These are phyloP conservation scores for Penicillium hesseltinei DNA, from an alignment of 2,329 filamentous ascomycete genomes.

Conservation along the genomic window DNA sequence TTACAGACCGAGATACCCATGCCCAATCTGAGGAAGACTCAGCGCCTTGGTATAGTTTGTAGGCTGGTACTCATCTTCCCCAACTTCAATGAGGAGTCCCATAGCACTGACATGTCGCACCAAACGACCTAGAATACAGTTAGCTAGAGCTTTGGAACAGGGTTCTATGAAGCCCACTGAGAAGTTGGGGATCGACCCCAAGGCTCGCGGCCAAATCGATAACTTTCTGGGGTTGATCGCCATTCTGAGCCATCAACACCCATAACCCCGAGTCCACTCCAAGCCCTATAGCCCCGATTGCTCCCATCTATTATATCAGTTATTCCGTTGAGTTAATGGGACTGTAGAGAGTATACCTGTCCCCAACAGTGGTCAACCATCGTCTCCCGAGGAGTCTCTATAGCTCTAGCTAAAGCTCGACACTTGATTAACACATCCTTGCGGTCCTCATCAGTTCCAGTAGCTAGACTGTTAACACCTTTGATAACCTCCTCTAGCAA, in stretches of 20 bases:
- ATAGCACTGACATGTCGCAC: slow-evolving; percentile 31
- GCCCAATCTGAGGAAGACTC: slow-evolving; percentile 4
- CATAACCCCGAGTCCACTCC: slow-evolving; percentile 7
- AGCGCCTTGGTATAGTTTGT: slow-evolving; percentile 4
- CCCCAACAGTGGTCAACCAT: slow-evolving; percentile 12
- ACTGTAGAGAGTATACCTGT: not conserved
- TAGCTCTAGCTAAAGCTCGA: slow-evolving; percentile 5
- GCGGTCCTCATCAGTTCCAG: not conserved
- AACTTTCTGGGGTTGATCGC: slow-evolving; percentile 6
- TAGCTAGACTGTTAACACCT: not conserved
- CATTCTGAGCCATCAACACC: slow-evolving; percentile 7
- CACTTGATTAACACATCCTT: not conserved
- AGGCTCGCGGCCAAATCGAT: not conserved
- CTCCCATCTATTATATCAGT: not conserved
- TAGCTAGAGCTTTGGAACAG: not conserved
- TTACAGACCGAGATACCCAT: slow-evolving; percentile 5
- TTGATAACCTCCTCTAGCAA: slow-evolving; percentile 1
- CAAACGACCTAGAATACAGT: slow-evolving; percentile 24
- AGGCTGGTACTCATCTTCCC: not conserved
- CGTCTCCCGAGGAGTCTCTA: slow-evolving; percentile 15
- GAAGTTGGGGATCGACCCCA: slow-evolving; percentile 13
- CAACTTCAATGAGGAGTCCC: not conserved
- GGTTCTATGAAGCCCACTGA: slow-evolving; percentile 12
- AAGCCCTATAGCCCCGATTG: not conserved
- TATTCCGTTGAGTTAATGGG: not conserved